Percentiles rank a stretch among this genome's conserved stretches.
Evolutionary conservation across 2,329 filamentous ascomycete genomes (phyloP).

Genomic region (Kalaharituber pfeilii): DNA sequence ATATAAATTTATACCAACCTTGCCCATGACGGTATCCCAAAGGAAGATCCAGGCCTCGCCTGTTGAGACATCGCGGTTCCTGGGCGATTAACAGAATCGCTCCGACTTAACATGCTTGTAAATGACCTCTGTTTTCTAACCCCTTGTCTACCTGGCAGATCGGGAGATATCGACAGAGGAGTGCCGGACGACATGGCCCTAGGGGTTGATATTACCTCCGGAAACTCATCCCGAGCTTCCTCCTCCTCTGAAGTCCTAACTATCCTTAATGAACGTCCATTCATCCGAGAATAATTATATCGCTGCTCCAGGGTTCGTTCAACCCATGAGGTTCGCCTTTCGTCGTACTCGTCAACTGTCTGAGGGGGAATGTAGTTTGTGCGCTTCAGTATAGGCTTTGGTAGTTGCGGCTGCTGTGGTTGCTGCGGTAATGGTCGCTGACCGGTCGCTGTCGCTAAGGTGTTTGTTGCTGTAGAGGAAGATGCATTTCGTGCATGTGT

Average conservation of each 20-base stretch:
- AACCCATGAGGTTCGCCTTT: conserved; percentile 16
- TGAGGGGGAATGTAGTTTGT: conserved; percentile 17
- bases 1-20: conserved; percentile 13
- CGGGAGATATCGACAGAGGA: conserved; percentile 4
- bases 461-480: not conserved
- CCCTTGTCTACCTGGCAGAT: not conserved
- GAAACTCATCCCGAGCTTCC: conserved; percentile 4
- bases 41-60: no score
- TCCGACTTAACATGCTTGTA: not conserved
- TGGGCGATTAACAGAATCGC: conserved; percentile 7
- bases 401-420: not conserved
- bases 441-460: not conserved
- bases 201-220: conserved; percentile 5
- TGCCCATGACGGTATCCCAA: conserved; percentile 16
- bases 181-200: conserved; percentile 3
- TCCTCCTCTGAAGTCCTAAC: conserved; percentile 8
- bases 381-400: conserved; percentile 13
- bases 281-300: conserved; percentile 12
- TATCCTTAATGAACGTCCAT: conserved; percentile 12
- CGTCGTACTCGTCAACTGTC: conserved; percentile 15
- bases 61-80: conserved; percentile 7
- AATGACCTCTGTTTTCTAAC: not conserved
- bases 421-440: not conserved
- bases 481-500: not conserved
- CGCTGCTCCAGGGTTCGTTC: conserved; percentile 7